phyloP scores from a whole-genome alignment of 2,329 filamentous ascomycete genomes.

The Verticillium nubilum region DNA sequence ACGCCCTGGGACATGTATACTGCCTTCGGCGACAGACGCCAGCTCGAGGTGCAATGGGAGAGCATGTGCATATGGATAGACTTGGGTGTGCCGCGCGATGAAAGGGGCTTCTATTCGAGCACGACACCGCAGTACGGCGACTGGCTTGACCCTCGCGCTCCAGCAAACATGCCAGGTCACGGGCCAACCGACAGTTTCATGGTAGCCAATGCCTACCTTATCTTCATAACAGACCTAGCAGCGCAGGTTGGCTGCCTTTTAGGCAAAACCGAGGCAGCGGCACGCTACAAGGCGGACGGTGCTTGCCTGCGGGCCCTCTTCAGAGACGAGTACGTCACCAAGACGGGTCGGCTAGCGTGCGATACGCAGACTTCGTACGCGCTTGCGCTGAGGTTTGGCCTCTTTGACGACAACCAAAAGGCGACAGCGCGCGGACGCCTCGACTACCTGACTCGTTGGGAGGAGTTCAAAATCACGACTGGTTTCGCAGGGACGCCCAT shows the following conservation, averaged over 20 bases:
- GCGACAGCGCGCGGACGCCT: constrained; percentile 1
- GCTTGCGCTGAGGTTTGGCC: constrained; percentile 4
- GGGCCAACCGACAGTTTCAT: constrained; percentile 2
- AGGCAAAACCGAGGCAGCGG: background rate
- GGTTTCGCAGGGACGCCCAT: constrained; percentile 18
- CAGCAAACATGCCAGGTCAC: constrained; percentile 4
- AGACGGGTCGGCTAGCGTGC: constrained; percentile 1
- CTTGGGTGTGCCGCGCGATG: constrained; percentile 16
- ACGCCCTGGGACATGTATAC: constrained; percentile 34
- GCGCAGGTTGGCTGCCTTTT: background rate
- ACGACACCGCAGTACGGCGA: constrained; percentile 26
- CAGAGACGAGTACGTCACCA: constrained; percentile 9
- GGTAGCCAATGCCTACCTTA: constrained; percentile 4
- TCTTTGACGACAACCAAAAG: background rate
- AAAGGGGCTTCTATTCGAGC: constrained; percentile 32
- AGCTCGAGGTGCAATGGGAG: constrained; percentile 21
- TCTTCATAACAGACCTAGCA: background rate
- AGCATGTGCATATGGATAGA: constrained; percentile 33
- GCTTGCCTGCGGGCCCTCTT: background rate
- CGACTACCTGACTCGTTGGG: background rate
- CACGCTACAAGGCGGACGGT: background rate
- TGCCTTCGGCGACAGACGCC: constrained; percentile 26
- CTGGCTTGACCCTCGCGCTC: constrained; percentile 4
- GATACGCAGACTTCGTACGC: constrained; percentile 2
- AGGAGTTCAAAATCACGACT: constrained; percentile 10